Percentiles rank a stretch among this genome's conserved stretches.
These are phyloP conservation scores for Aspergillus olivimuriae DNA, from an alignment of 495 filamentous ascomycete genomes.

Conservation along the genomic window DNA sequence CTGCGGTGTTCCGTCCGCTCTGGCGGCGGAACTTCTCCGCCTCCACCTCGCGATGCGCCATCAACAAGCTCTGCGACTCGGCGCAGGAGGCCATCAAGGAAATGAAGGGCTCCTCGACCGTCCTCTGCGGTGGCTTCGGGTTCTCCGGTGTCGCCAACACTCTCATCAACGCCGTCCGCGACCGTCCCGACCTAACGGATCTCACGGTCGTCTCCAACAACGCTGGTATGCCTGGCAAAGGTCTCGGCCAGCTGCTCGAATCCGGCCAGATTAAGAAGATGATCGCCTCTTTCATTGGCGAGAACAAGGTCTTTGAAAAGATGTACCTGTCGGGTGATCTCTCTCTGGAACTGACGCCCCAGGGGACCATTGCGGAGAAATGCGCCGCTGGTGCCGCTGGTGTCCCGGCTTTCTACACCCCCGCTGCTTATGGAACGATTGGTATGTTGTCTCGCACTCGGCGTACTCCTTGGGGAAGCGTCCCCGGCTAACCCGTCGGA, in stretches of 20 bases:
- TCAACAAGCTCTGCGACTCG: slow-evolving; percentile 72
- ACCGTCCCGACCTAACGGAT: slow-evolving; percentile 61
- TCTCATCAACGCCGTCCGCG: slow-evolving; percentile 69
- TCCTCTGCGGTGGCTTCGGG: slow-evolving; percentile 78
- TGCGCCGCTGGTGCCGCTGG: slow-evolving; percentile 79
- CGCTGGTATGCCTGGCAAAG: slow-evolving; percentile 69
- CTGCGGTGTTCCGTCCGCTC: slow-evolving; percentile 29
- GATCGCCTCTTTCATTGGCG: slow-evolving; percentile 82
- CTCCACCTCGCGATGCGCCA: slow-evolving; percentile 54
- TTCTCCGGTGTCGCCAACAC: slow-evolving; percentile 82
- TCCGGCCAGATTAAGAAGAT: slow-evolving; percentile 79
- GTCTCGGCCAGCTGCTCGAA: slow-evolving; percentile 67
- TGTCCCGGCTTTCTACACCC: slow-evolving; percentile 87
- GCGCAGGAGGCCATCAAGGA: slow-evolving; percentile 65
- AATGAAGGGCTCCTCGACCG: slow-evolving; percentile 61
- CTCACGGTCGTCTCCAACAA: slow-evolving; percentile 89
- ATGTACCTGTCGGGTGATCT: slow-evolving; percentile 81
- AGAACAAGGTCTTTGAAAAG: slow-evolving; percentile 82
- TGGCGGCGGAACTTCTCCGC: slow-evolving; percentile 56
- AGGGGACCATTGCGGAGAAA: slow-evolving; percentile 82
- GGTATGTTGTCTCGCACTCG: slow-evolving; percentile 18
- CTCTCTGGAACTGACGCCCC: slow-evolving; percentile 78
- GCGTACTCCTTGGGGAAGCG: not conserved
- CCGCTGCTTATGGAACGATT: slow-evolving; percentile 76
- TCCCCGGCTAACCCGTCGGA: not conserved